Evolutionary conservation across 768 basidiomycete species (phyloP), one percentile per base, ranked within the genome.

Genomic region (Russula sp.): DNA sequence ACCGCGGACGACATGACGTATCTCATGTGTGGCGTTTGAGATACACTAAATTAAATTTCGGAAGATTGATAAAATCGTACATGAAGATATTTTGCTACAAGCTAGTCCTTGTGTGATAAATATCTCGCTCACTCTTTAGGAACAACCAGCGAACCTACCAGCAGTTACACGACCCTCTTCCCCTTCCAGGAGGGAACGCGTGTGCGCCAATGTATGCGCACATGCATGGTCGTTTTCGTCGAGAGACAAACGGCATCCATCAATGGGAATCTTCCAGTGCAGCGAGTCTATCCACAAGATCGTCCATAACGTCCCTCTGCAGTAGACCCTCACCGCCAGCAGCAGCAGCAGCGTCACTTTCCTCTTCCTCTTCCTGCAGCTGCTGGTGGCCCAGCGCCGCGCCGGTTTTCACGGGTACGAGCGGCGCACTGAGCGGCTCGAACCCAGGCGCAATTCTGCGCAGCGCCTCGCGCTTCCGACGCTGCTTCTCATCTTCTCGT

Each of bases 371-470:
- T n/a, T n/a, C n/a, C n/a, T 20, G 34, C 29, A 1, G 7, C 25
- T 36, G 22, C 6, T 49, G 42, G 2, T 55, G 43, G 1, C 46
- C 39, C 32, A 39, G 38, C 16, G 52, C 63, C 3, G 32, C 34
- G 2, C 53, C 47, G 5, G 38, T 32, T 38, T 47, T 54, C 34
- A 62, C 50, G 2, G 66, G 66, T 11, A 66, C 60, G 8, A 67
- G 58, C 22, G 60, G 57, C 3, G 49, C 60, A 18, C 55, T 45
- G 10, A 1, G 20, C 0, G 64, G 64, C 56, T 89, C 86, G 67
- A 90, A 93, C 1, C 93, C 93, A 0, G 93, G 93, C 0, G 93
- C 93, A 48, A 96, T 85, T 57, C 79, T 77, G 14, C 84, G 78
- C 61, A 95, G 75, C 7, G 86, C 87, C 29, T 90, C 90, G 36